Evolutionary conservation across 1,284 basidiomycete species (phyloP).

Genomic region (Irpex sp.): DNA sequence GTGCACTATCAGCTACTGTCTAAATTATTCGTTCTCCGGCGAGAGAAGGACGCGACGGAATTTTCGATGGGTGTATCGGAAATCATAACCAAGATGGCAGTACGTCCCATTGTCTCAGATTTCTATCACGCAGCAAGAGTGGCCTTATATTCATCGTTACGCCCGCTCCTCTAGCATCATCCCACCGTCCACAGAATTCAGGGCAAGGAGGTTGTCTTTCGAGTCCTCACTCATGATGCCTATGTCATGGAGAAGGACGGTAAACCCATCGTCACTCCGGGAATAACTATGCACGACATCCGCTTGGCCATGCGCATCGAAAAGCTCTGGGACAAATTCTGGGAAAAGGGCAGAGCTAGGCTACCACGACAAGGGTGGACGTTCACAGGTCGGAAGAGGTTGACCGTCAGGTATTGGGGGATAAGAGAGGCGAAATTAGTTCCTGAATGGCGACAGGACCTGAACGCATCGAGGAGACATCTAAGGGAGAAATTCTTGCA

Average conservation of each 20-base stretch:
- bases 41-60: neutral
- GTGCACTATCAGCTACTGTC: neutral
- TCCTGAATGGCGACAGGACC: neutral
- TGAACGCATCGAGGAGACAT: neutral
- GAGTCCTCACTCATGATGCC: neutral
- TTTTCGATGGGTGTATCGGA: neutral
- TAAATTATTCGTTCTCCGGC: neutral
- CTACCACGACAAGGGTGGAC: neutral
- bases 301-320: neutral
- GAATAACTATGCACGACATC: neutral
- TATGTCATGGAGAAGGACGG: neutral
- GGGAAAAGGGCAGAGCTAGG: neutral
- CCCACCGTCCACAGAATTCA: neutral
- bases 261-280: neutral
- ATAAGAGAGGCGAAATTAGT: neutral
- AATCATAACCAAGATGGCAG: neutral
- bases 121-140: no score
- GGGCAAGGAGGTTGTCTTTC: neutral
- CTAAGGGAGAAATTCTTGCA: neutral
- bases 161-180: neutral
- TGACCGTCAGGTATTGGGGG: neutral
- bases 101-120: neutral
- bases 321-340: neutral
- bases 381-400: neutral
- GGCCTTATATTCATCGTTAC: no score